Conservation (phyloP, 495 filamentous ascomycete genomes). For the Pyrenula aspistea region DNA sequence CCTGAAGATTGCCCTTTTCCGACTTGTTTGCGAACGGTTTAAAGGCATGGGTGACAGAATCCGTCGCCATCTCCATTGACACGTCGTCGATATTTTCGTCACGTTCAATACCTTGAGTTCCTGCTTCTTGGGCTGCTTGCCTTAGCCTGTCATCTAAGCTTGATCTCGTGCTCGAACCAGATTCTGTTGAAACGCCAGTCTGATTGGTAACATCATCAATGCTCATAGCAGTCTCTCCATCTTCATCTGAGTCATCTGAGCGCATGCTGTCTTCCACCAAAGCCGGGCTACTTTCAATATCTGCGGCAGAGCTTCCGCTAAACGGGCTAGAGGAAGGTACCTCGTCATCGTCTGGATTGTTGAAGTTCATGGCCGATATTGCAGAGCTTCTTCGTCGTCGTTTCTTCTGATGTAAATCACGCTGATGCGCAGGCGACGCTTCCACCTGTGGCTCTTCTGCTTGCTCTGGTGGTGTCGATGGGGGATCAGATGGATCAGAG, state of each 20-base stretch:
- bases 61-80: conserved; percentile 48
- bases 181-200: conserved; percentile 41
- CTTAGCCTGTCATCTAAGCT: conserved; percentile 69
- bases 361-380: conserved; percentile 46
- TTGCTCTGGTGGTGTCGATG: conserved; percentile 51
- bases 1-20: conserved; percentile 37
- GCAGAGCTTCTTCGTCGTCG: conserved; percentile 49
- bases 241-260: conserved; percentile 33
- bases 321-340: conserved; percentile 71
- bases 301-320: conserved; percentile 51
- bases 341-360: conserved; percentile 32
- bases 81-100: conserved; percentile 41
- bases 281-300: conserved; percentile 42
- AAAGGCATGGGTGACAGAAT: conserved; percentile 50
- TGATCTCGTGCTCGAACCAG: conserved; percentile 48
- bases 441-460: conserved; percentile 44
- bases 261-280: conserved; percentile 37
- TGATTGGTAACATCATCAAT: conserved; percentile 56
- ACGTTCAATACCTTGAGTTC: conserved; percentile 46
- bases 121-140: conserved; percentile 62
- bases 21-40: conserved; percentile 27
- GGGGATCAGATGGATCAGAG: conserved; percentile 45
- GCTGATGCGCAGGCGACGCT: conserved; percentile 58
- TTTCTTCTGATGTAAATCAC: conserved; percentile 54
- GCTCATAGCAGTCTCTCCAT: conserved; percentile 65